Evolutionary conservation across 2,329 filamentous ascomycete genomes (phyloP).

Genomic region (Chaetomium olivaceum): DNA sequence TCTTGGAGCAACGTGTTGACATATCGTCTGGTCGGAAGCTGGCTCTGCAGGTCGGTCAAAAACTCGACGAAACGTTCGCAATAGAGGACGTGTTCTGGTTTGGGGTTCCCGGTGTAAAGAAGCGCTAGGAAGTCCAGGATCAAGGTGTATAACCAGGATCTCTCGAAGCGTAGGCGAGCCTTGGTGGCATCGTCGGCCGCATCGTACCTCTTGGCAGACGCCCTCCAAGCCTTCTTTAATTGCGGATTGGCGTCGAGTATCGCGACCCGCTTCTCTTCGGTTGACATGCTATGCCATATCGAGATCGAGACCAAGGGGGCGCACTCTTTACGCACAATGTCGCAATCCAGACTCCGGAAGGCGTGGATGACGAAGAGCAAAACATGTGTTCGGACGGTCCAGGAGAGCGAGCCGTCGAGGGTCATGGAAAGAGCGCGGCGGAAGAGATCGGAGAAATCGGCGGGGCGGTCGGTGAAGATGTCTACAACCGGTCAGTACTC

Average conservation of each 20-base stretch:
- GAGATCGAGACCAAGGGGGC: conserved; percentile 92
- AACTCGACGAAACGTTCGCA: conserved; percentile 94
- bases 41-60: conserved; percentile 85
- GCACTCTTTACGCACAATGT: conserved; percentile 90
- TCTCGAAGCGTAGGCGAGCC: conserved; percentile 81
- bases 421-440: conserved; percentile 86
- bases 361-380: conserved; percentile 86
- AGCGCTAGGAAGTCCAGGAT: conserved; percentile 78
- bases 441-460: conserved; percentile 86
- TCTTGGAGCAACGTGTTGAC: conserved; percentile 87
- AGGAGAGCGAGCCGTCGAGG: conserved; percentile 67
- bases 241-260: conserved; percentile 72
- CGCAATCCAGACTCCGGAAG: conserved; percentile 90
- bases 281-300: conserved; percentile 91
- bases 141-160: conserved; percentile 88
- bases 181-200: conserved; percentile 78
- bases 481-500: conserved; percentile 46
- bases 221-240: conserved; percentile 87
- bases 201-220: conserved; percentile 81
- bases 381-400: conserved; percentile 74
- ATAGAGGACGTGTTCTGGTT: conserved; percentile 69
- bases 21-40: conserved; percentile 90
- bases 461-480: conserved; percentile 72
- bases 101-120: conserved; percentile 60
- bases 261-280: conserved; percentile 70